Percentiles rank a stretch among this genome's conserved stretches.
phyloP scores from a whole-genome alignment of 2,329 filamentous ascomycete species.

The Aspergillus brunneoviolaceus region DNA sequence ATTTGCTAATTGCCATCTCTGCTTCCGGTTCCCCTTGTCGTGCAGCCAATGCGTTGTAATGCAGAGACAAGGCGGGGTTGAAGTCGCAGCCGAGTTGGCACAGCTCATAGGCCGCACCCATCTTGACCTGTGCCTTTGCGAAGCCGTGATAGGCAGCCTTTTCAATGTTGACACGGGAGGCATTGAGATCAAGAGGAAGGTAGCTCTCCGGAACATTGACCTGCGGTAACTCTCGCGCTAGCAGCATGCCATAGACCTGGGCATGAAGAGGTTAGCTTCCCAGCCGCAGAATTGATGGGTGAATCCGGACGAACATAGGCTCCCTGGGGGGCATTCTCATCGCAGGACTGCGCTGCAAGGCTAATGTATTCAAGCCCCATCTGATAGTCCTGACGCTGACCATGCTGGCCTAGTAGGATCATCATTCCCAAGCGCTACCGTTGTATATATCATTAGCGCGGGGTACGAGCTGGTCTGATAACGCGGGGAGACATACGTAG shows the following conservation, averaged over 20 bases:
- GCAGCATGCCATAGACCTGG: constrained; percentile 84
- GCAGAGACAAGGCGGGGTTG: constrained; percentile 84
- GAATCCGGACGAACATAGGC: constrained; percentile 62
- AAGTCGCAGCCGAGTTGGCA: constrained; percentile 94
- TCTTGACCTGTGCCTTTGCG: constrained; percentile 93
- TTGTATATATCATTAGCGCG: constrained; percentile 17
- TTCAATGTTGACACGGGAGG: constrained; percentile 84
- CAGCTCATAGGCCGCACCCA: constrained; percentile 93
- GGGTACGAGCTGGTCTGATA: background rate
- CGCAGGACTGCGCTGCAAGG: constrained; percentile 78
- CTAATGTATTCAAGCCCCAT: constrained; percentile 79
- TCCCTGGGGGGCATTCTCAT: constrained; percentile 95
- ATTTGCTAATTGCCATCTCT: constrained; percentile 94
- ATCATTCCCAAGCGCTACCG: constrained; percentile 90
- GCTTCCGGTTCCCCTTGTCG: constrained; percentile 91
- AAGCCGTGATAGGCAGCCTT: constrained; percentile 96
- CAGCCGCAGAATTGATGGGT: background rate
- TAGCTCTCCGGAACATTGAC: constrained; percentile 73
- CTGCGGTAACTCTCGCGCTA: constrained; percentile 87
- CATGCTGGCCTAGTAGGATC: constrained; percentile 90
- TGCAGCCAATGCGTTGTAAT: constrained; percentile 92
- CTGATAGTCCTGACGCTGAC: constrained; percentile 76
- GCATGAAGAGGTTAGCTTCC: constrained; percentile 9
- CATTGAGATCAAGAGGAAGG: constrained; percentile 69
- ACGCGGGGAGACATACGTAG: constrained; percentile 48